phyloP scores from a whole-genome alignment of 257 asterid genomes.

The Solanum arcanum region DNA sequence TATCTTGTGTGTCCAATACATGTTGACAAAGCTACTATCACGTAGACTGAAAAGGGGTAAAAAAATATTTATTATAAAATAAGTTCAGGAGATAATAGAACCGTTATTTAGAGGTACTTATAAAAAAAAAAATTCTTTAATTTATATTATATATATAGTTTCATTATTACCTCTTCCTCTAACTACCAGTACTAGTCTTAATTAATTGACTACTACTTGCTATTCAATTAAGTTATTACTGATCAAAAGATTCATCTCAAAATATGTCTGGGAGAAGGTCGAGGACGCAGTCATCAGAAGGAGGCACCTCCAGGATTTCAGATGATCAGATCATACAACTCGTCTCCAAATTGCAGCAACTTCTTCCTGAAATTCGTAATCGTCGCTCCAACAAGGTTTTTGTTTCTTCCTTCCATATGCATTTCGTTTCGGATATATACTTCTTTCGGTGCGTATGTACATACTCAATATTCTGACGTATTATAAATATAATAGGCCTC shows the following conservation, averaged over 20 bases:
- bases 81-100: accelerated
- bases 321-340: constrained; percentile 68
- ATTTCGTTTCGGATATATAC: neutral
- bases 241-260: neutral
- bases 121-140: no score
- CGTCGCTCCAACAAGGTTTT: constrained; percentile 50
- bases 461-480: no score
- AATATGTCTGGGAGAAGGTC: constrained; percentile 61
- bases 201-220: neutral
- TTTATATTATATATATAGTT: neutral
- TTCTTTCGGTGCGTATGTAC: no score
- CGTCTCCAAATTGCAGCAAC: constrained; percentile 57
- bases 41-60: accelerated
- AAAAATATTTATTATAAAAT: no score
- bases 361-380: constrained; percentile 59
- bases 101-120: accelerated
- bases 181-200: neutral
- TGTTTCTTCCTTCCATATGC: neutral
- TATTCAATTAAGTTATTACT: neutral
- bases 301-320: constrained; percentile 29
- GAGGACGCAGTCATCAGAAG: constrained; percentile 22
- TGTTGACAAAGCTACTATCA: no score
- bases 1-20: no score
- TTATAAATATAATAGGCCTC: neutral
- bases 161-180: neutral